A percentile compares a stretch with the other conserved stretches of the same genome.
Evolutionary conservation across 2,329 filamentous ascomycete species (phyloP).

Genomic region (Beauveria bassiana): DNA sequence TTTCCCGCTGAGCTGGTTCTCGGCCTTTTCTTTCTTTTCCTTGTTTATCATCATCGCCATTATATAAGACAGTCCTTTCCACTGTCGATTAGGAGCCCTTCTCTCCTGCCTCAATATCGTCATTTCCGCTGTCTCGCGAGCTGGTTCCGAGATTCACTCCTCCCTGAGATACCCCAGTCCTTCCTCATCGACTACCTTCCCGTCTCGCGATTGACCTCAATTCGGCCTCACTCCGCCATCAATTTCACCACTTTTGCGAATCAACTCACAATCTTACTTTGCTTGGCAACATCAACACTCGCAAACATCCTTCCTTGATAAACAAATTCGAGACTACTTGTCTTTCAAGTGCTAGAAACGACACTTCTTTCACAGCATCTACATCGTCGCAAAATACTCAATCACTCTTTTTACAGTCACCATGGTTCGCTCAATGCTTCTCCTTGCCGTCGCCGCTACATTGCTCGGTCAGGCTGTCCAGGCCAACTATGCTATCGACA

Average conservation of each 20-base stretch:
- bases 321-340: not conserved
- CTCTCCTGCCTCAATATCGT: not conserved
- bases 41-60: not conserved
- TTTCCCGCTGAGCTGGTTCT: constrained; percentile 1
- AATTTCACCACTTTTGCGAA: not conserved
- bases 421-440: constrained; percentile 19
- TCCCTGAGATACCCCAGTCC: not conserved
- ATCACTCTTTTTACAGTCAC: not conserved
- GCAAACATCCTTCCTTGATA: not conserved
- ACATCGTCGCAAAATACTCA: not conserved
- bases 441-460: constrained; percentile 22
- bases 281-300: not conserved
- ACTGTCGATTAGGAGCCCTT: not conserved
- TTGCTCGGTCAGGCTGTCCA: constrained; percentile 21
- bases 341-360: not conserved
- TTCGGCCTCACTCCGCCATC: not conserved
- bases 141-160: not conserved
- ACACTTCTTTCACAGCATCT: not conserved
- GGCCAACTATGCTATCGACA: constrained; percentile 37
- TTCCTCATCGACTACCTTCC: not conserved
- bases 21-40: not conserved
- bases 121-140: not conserved
- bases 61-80: not conserved
- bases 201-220: not conserved
- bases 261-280: not conserved